Evolutionary conservation across 805 yeast genomes (phyloP), one percentile per base, ranked within the genome.

Genomic region (Zygosaccharomyces gambellarensis): DNA sequence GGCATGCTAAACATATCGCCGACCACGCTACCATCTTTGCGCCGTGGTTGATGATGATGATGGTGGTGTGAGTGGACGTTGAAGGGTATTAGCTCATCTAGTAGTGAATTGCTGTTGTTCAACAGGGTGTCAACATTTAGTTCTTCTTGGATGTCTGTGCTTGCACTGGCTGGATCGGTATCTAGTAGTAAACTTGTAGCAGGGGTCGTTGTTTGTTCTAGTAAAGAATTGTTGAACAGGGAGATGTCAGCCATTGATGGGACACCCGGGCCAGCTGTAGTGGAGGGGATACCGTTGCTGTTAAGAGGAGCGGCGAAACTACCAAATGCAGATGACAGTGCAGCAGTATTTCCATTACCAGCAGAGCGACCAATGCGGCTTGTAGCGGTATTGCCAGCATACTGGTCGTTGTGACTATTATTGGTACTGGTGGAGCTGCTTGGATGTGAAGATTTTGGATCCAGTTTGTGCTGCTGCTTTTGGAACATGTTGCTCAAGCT

Each of bases 181-280:
- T 42, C 45, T 19, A 42, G 45, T 34, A 42, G 45, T 27, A 42
- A 27, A 30, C 36, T 42, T 19, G 48, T 22, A 5, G 45, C 45
- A 17, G 54, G 49, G 9, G 48, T 46, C 12, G 50, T 39, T 22
- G 39, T 41, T n/a, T 51, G 51, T 21, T 51, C 54, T 40, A 47
- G 25, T 28, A 53, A 42, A 23, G 53, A 50, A 44, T 48, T 51
- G 51, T 53, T 49, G 51, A 53, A 51, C 23, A 53, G 40, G 11
- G 54, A 47, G 7, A 51, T 45, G 32, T 53, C 55, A 10, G 49
- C 41, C 53, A 53, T 51, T 5, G 54, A 47, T 5, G 54, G 28
- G 14, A 45, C 34, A 11, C 39, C 32, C 4, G 22, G 36, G 3
- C 36, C 36, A 10, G 14, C 36, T 12, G 21, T 2, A 17, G 19